A percentile compares a stretch with the other conserved stretches of the same genome.
phyloP scores from a whole-genome alignment of 73 alveolate species.

The Paramecium primaurelia region DNA sequence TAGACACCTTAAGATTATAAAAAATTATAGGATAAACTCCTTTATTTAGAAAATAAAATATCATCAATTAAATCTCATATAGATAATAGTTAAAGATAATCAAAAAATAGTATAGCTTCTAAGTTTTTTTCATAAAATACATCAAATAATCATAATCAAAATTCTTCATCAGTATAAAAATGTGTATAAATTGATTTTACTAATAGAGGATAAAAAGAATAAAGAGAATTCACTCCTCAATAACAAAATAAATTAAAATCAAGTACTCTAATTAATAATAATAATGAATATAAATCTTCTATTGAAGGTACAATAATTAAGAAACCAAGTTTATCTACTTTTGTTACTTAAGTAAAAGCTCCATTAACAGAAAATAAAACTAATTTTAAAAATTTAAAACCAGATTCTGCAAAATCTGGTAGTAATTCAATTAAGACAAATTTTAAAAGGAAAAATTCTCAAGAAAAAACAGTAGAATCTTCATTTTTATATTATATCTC shows the following conservation, averaged over 20 bases:
- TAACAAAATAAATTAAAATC: neutral
- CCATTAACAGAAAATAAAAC: neutral
- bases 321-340: constrained; percentile 12
- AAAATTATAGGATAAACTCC: constrained; percentile 17
- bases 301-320: constrained; percentile 11
- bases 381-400: neutral
- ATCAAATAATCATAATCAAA: neutral
- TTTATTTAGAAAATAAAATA: constrained; percentile 14
- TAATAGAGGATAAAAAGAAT: neutral
- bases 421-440: neutral
- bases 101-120: constrained; percentile 13
- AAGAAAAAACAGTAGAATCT: neutral
- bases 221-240: neutral
- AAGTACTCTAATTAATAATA: constrained; percentile 20
- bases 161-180: neutral
- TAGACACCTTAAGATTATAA: constrained; percentile 17
- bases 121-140: constrained; percentile 2
- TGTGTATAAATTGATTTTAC: neutral
- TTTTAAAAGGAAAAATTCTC: constrained; percentile 30
- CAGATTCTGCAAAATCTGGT: constrained; percentile 12
- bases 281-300: neutral
- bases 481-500: neutral
- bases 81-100: neutral
- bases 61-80: constrained; percentile 19
- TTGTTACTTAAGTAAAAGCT: constrained; percentile 24